phyloP scores from a whole-genome alignment of 257 asterid genomes.

The Nicotiana benthamiana region DNA sequence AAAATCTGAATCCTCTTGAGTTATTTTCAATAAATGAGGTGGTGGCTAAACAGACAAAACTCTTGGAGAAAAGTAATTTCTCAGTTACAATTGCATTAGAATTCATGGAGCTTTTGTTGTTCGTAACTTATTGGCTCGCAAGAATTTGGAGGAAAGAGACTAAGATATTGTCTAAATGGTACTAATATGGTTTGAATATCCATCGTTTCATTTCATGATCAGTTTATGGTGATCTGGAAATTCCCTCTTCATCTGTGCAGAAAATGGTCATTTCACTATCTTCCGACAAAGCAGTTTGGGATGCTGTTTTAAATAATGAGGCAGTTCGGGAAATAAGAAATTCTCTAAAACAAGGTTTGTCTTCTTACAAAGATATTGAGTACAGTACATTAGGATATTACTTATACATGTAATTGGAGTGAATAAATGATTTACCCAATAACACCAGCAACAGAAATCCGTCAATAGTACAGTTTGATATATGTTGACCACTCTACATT shows the following conservation, averaged over 20 bases:
- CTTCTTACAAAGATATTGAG: background rate
- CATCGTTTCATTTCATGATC: background rate
- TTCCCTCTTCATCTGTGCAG: conserved; percentile 19
- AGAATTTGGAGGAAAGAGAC: background rate
- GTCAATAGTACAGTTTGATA: background rate
- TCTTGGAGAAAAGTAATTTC: background rate
- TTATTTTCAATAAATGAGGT: background rate
- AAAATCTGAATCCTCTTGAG: background rate
- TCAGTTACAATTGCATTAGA: background rate
- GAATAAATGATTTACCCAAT: background rate
- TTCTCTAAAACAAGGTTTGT: conserved; percentile 40
- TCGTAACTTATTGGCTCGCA: background rate
- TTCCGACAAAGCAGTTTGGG: conserved; percentile 74
- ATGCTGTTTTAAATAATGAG: conserved; percentile 65
- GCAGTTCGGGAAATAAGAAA: conserved; percentile 58
- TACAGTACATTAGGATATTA: background rate
- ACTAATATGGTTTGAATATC: background rate
- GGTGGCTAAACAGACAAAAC: background rate
- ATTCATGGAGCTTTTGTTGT: background rate
- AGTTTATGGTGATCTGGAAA: background rate
- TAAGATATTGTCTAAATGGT: background rate
- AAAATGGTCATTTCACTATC: conserved; percentile 66
- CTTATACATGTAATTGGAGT: background rate
- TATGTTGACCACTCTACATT: background rate
- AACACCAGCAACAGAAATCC: background rate